Percentiles rank a stretch among this genome's conserved stretches.
Conservation (phyloP, 352 stramenopile genomes). For the Phytophthora uliginosa region DNA sequence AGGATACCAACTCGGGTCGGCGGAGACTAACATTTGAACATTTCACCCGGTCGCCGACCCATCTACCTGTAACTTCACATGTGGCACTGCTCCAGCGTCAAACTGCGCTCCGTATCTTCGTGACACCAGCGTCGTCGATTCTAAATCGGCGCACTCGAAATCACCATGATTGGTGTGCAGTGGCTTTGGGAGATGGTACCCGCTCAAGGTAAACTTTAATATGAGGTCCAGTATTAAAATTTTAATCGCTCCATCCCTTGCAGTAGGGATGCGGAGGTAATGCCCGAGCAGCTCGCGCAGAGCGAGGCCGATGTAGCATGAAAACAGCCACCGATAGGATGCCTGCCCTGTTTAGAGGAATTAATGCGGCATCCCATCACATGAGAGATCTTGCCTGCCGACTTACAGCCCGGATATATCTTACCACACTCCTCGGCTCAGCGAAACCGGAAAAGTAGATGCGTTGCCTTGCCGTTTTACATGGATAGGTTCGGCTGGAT, state of each 20-base stretch:
- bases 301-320: background rate
- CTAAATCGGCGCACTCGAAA: constrained; percentile 1
- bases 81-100: constrained; percentile 1
- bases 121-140: constrained; percentile 7
- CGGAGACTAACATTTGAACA: background rate
- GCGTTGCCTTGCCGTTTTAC: background rate
- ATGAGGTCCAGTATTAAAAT: constrained; percentile 9
- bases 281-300: background rate
- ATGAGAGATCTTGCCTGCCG: background rate
- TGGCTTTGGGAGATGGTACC: constrained; percentile 2
- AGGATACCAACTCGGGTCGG: background rate
- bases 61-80: constrained; percentile 2
- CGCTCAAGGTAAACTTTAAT: constrained; percentile 7
- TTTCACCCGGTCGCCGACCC: background rate
- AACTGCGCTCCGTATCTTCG: constrained; percentile 7
- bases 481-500: background rate
- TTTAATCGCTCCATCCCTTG: constrained; percentile 8
- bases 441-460: background rate
- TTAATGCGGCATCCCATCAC: constrained; percentile 1
- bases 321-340: constrained; percentile 1
- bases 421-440: constrained; percentile 2
- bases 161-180: background rate
- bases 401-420: constrained; percentile 2
- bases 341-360: background rate
- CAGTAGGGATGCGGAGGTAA: constrained; percentile 7